phyloP scores from a whole-genome alignment of 1,139 yeast species.

The Suhomyces maxii region DNA sequence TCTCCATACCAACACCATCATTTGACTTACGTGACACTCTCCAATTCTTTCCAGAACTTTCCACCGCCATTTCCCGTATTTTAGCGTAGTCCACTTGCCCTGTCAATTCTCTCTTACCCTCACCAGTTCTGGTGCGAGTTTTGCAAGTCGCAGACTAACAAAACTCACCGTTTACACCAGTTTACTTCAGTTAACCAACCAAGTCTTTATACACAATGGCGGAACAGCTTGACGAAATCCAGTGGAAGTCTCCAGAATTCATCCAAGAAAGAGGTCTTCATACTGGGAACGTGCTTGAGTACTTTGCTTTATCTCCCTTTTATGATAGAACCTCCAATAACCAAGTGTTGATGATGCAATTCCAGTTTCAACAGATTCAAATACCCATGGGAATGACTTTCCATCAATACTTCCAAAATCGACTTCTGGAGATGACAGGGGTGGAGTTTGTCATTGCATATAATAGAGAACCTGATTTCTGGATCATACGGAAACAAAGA shows the following conservation, averaged over 20 bases:
- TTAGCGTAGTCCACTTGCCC: neutral
- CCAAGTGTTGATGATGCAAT: conserved; percentile 93
- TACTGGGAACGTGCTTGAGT: conserved; percentile 88
- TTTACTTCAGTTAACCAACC: neutral
- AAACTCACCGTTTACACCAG: neutral
- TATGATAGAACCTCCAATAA: conserved; percentile 92
- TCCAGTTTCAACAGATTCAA: conserved; percentile 71
- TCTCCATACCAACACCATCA: no score
- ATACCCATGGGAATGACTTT: conserved; percentile 35
- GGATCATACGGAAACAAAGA: conserved; percentile 84
- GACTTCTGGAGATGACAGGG: conserved; percentile 78
- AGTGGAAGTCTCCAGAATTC: conserved; percentile 98
- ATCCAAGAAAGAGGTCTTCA: conserved; percentile 83
- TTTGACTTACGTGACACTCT: no score
- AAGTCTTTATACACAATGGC: conserved; percentile 2
- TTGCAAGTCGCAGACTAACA: neutral
- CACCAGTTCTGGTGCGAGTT: no score
- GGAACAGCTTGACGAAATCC: conserved; percentile 75
- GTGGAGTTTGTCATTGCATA: conserved; percentile 76
- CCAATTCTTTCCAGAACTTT: no score
- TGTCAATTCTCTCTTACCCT: neutral
- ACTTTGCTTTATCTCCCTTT: conserved; percentile 91
- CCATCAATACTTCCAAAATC: conserved; percentile 41
- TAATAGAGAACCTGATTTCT: conserved; percentile 84
- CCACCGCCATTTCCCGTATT: no score